A percentile compares a stretch with the other conserved stretches of the same genome.
These are phyloP conservation scores for Umbelopsis sp. DNA, from an alignment of 192 early-diverging fungal genomes.

Conservation along the genomic window DNA sequence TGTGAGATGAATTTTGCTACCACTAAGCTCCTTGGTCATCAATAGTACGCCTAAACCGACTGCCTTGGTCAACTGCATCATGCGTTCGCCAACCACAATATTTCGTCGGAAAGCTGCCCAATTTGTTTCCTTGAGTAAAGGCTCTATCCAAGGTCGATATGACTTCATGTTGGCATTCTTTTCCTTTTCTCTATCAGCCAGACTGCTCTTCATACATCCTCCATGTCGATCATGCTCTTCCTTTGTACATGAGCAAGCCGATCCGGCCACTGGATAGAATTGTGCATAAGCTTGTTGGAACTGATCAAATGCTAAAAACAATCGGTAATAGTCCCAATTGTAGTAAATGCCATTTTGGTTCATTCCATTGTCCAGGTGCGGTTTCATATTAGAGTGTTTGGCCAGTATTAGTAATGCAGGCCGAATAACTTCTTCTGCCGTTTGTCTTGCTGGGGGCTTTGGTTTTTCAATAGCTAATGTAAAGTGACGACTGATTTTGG, in stretches of 20 bases:
- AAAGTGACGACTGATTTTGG: conserved; percentile 15
- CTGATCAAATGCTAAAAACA: conserved; percentile 39
- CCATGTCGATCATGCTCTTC: conserved; percentile 18
- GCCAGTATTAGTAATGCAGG: conserved; percentile 23
- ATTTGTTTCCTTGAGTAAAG: conserved; percentile 28
- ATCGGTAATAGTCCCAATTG: conserved; percentile 37
- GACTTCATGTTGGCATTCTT: conserved; percentile 38
- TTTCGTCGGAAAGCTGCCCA: conserved; percentile 44
- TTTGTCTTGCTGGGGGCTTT: not conserved
- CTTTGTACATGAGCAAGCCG: conserved; percentile 1
- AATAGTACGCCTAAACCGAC: conserved; percentile 45
- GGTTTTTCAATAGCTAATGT: conserved; percentile 21
- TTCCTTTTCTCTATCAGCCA: conserved; percentile 26
- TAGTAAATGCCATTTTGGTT: conserved; percentile 45
- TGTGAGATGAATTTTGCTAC: conserved; percentile 43
- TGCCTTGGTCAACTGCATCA: conserved; percentile 33
- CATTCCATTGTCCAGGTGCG: conserved; percentile 41
- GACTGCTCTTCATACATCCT: conserved; percentile 10
- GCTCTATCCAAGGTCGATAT: conserved; percentile 36
- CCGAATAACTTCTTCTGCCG: conserved; percentile 21
- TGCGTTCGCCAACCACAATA: conserved; percentile 41
- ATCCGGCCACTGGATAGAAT: conserved; percentile 22
- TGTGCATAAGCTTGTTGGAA: conserved; percentile 32
- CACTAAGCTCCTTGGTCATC: conserved; percentile 48
- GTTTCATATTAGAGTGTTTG: conserved; percentile 35